Conservation (phyloP, 1,284 basidiomycete species). For the Sutorius eximius region DNA sequence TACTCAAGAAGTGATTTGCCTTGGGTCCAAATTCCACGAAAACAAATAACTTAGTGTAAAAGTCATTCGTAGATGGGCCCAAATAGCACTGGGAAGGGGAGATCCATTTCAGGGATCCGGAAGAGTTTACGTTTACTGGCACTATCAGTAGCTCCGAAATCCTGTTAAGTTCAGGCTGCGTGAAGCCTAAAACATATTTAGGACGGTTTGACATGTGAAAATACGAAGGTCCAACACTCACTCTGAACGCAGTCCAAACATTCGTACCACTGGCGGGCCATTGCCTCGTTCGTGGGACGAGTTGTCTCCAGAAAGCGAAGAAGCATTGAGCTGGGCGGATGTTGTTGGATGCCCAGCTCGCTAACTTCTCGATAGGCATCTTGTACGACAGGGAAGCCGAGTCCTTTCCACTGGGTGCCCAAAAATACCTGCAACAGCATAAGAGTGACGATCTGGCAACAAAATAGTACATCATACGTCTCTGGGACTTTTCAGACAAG, state of each 20-base stretch:
- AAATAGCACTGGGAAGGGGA: constrained; percentile 10
- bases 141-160: constrained; percentile 10
- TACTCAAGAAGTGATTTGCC: constrained; percentile 80
- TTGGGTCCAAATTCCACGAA: constrained; percentile 85
- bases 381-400: constrained; percentile 74
- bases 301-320: constrained; percentile 58
- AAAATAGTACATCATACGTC: neutral
- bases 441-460: neutral
- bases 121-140: neutral
- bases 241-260: neutral
- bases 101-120: neutral
- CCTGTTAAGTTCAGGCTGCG: neutral
- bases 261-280: constrained; percentile 68
- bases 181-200: constrained; percentile 1
- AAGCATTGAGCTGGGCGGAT: constrained; percentile 68
- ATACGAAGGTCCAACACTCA: neutral
- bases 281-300: constrained; percentile 54
- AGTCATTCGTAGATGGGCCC: constrained; percentile 13
- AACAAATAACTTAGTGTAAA: constrained; percentile 73
- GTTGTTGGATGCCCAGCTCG: constrained; percentile 71
- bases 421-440: constrained; percentile 67
- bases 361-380: constrained; percentile 46
- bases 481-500: constrained; percentile 36
- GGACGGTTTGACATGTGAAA: neutral
- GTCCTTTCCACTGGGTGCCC: constrained; percentile 61